A percentile compares a stretch with the other conserved stretches of the same genome.
Conservation (phyloP, 2,329 filamentous ascomycete species). For the Hansfordia pulvinata region DNA sequence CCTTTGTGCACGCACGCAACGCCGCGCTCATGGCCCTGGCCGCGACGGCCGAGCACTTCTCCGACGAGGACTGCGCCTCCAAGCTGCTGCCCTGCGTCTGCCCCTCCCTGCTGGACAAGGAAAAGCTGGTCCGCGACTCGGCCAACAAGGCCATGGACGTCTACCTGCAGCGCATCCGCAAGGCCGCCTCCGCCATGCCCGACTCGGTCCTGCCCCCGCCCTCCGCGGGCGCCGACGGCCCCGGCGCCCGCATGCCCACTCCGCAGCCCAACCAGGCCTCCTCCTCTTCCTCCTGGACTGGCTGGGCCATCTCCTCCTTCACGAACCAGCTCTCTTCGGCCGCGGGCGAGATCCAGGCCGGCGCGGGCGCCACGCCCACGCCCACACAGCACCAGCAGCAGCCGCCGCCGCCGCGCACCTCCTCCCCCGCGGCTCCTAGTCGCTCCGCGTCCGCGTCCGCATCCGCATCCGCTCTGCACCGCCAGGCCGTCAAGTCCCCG, state of each 20-base stretch:
- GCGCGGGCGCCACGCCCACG: conserved; percentile 22
- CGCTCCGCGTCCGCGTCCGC: conserved; percentile 23
- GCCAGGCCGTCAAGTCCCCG: conserved; percentile 43
- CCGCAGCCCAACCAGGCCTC: conserved; percentile 48
- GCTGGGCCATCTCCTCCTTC: conserved; percentile 97
- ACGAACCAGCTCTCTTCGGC: conserved; percentile 84
- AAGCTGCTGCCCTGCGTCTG: conserved; percentile 77
- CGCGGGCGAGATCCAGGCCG: conserved; percentile 65
- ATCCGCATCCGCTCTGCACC: conserved; percentile 45
- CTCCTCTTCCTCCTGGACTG: conserved; percentile 67
- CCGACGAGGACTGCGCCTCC: conserved; percentile 75
- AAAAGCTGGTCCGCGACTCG: conserved; percentile 87
- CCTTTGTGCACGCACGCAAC: conserved; percentile 87
- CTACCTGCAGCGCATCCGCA: conserved; percentile 72
- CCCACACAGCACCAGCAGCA: too few species aligned
- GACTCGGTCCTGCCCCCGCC: conserved; percentile 65
- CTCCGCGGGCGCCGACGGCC: conserved; percentile 31
- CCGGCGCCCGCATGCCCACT: conserved; percentile 61
- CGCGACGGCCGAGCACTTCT: conserved; percentile 77
- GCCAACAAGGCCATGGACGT: conserved; percentile 79
- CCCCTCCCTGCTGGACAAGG: conserved; percentile 80
- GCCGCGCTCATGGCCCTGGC: conserved; percentile 75
- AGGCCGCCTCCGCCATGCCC: conserved; percentile 61
- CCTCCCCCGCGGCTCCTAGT: conserved; percentile 23
- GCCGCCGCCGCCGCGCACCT: too few species aligned